These are phyloP conservation scores for Trypanosoma platydactyli DNA, from an alignment of 208 protist species.

Conservation along the genomic window DNA sequence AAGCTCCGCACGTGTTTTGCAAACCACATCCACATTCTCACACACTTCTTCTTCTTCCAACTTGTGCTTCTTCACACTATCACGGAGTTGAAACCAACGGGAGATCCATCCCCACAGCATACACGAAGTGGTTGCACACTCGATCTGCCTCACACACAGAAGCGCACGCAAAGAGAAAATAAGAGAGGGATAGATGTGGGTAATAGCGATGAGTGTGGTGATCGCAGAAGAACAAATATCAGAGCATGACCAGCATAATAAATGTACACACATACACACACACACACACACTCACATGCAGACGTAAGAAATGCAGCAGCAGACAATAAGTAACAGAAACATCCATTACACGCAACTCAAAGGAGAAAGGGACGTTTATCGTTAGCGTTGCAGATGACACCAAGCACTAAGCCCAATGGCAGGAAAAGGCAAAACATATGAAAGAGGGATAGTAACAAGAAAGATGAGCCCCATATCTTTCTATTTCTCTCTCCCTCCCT, in stretches of 20 bases:
- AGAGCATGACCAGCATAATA: neutral
- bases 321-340: no score
- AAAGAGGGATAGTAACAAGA: no score
- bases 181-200: neutral
- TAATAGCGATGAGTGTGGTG: neutral
- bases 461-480: no score
- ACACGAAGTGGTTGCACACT: neutral
- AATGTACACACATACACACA: neutral
- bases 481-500: no score
- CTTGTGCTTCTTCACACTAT: neutral
- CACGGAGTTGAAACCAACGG: constrained; percentile 2
- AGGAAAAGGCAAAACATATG: no score
- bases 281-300: constrained; percentile 3
- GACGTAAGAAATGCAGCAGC: constrained; percentile 2
- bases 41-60: neutral
- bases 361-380: neutral
- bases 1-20: constrained; percentile 8
- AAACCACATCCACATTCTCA: neutral
- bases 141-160: neutral
- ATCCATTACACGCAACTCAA: neutral
- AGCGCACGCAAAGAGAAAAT: constrained; percentile 2
- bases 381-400: neutral
- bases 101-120: constrained; percentile 10
- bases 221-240: neutral
- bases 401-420: no score